Evolutionary conservation across 2,329 filamentous ascomycete species (phyloP).

Genomic region (Stagonosporopsis vannaccii): DNA sequence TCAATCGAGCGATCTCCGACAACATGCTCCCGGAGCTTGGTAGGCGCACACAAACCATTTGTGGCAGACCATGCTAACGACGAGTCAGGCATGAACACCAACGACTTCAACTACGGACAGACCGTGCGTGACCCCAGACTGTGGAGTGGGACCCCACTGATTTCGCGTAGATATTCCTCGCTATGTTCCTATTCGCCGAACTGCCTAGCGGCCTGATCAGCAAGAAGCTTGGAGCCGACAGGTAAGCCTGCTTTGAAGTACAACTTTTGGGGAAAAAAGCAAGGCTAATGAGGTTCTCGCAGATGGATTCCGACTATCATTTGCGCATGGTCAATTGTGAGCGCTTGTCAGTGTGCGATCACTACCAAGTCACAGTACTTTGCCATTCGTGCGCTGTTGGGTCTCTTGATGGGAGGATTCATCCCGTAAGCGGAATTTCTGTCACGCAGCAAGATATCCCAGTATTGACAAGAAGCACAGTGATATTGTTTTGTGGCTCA

Average conservation of each 20-base stretch:
- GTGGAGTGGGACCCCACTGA: neutral
- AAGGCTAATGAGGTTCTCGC: neutral
- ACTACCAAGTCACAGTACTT: slow-evolving; percentile 47
- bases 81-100: slow-evolving; percentile 36
- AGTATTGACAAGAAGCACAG: slow-evolving; percentile 42
- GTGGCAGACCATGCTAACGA: slow-evolving; percentile 2
- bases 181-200: slow-evolving; percentile 58
- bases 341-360: slow-evolving; percentile 48
- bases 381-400: slow-evolving; percentile 50
- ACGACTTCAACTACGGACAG: slow-evolving; percentile 44
- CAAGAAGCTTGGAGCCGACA: slow-evolving; percentile 60
- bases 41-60: slow-evolving; percentile 23
- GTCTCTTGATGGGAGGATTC: slow-evolving; percentile 47
- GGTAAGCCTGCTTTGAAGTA: neutral
- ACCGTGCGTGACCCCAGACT: slow-evolving; percentile 44
- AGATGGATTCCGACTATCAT: slow-evolving; percentile 50
- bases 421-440: slow-evolving; percentile 26
- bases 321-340: slow-evolving; percentile 46
- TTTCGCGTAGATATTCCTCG: slow-evolving; percentile 33
- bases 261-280: too few species aligned
- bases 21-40: slow-evolving; percentile 38
- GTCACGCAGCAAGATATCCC: neutral
- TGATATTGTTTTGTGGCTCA: slow-evolving; percentile 52
- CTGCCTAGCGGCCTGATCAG: slow-evolving; percentile 60
- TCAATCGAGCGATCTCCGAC: slow-evolving; percentile 52